phyloP scores from a whole-genome alignment of 148 eudicot genomes.

The Chenopodium berlandieri region DNA sequence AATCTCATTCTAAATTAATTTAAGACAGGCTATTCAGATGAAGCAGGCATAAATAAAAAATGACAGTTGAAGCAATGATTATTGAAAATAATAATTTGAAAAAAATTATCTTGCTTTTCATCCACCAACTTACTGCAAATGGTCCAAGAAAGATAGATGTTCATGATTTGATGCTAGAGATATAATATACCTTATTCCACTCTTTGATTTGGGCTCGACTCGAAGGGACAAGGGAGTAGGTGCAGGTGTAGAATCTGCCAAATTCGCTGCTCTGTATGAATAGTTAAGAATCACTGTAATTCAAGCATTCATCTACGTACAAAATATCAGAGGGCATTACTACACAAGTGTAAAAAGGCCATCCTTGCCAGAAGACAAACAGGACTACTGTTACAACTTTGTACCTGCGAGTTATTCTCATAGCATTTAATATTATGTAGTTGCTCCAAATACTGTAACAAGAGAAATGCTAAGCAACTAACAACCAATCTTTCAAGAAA shows the following conservation, averaged over 20 bases:
- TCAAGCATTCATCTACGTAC: neutral
- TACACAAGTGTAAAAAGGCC: neutral
- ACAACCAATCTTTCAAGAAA: neutral
- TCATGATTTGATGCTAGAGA: neutral
- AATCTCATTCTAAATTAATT: neutral
- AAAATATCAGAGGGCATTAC: neutral
- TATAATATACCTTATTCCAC: conserved; percentile 75
- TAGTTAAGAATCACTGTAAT: conserved; percentile 40
- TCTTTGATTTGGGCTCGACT: conserved; percentile 93
- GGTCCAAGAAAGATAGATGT: no score
- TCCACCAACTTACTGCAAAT: no score
- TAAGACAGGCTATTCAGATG: neutral
- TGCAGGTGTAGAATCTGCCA: conserved; percentile 76
- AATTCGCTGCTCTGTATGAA: conserved; percentile 73
- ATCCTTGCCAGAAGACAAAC: neutral
- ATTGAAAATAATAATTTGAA: no score
- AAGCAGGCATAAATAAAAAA: no score
- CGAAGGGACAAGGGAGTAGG: conserved; percentile 78
- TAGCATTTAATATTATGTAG: neutral
- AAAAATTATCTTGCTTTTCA: no score
- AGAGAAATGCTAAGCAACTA: neutral
- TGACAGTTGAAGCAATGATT: no score
- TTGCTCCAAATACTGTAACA: neutral
- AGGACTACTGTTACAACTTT: neutral
- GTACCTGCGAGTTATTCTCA: neutral